phyloP scores from a whole-genome alignment of 1,139 yeast species.

The Taiozyma sp. region DNA sequence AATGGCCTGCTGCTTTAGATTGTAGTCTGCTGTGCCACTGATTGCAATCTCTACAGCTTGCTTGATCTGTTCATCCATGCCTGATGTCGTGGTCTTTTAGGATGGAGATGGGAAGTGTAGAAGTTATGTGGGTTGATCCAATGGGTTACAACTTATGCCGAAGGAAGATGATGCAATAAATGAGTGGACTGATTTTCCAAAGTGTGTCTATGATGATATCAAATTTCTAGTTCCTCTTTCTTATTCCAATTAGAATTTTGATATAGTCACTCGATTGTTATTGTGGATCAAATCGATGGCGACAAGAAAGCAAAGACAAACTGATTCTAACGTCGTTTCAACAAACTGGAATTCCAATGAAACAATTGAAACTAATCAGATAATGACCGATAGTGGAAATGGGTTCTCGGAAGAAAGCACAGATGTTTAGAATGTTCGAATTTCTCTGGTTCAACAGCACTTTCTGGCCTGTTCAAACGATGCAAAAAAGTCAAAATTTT shows the following conservation, averaged over 20 bases:
- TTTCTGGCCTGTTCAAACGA: neutral
- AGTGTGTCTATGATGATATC: neutral
- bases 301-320: neutral
- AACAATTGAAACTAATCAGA: neutral
- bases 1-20: slow-evolving; percentile 77
- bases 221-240: neutral
- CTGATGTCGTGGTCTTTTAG: neutral
- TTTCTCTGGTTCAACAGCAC: neutral
- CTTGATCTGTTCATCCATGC: slow-evolving; percentile 81
- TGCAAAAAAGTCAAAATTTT: neutral
- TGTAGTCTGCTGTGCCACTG: slow-evolving; percentile 64
- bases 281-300: neutral
- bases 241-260: neutral
- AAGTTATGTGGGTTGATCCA: neutral
- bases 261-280: neutral
- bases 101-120: neutral
- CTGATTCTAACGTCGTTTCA: neutral
- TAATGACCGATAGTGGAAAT: neutral
- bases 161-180: neutral
- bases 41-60: slow-evolving; percentile 93
- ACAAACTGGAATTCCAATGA: neutral
- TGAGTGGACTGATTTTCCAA: neutral
- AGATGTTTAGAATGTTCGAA: neutral
- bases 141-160: neutral
- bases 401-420: neutral